Percentiles rank a stretch among this genome's conserved stretches.
phyloP scores from a whole-genome alignment of 441 rosid species.

The Pelargonium citronellum region DNA sequence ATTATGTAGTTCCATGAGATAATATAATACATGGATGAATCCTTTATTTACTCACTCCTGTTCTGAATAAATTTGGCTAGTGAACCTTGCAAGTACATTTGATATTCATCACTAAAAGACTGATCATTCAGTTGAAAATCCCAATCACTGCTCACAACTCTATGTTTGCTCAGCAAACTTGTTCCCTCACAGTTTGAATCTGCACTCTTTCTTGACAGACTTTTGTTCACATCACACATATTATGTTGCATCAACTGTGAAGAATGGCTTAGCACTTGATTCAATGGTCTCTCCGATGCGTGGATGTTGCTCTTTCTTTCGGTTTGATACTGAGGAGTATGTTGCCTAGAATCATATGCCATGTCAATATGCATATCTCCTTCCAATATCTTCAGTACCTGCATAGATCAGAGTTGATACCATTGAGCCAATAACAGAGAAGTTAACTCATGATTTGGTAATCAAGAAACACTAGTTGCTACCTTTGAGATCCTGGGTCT shows the following conservation, averaged over 20 bases:
- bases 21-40: too few relatives aligned
- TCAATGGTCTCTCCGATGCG: neutral
- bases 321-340: conserved; percentile 1
- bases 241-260: conserved; percentile 4
- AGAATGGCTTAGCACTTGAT: neutral
- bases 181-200: neutral
- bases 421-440: neutral
- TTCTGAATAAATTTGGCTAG: conserved; percentile 30
- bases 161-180: neutral
- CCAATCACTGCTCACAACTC: neutral
- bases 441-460: neutral
- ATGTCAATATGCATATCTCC: conserved; percentile 31
- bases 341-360: conserved; percentile 1
- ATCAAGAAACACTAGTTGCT: neutral
- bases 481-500: conserved; percentile 56
- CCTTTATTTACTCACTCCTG: neutral
- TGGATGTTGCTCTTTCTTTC: conserved; percentile 14
- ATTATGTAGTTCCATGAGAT: too few relatives aligned
- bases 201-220: conserved; percentile 17
- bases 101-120: conserved; percentile 25
- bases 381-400: conserved; percentile 48
- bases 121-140: conserved; percentile 11
- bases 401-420: conserved; percentile 5
- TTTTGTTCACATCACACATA: conserved; percentile 4
- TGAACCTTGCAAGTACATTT: conserved; percentile 30